Percentiles rank a stretch among this genome's conserved stretches.
Conservation (phyloP, 202 grass and related monocot genomes). For the Thinopyrum obtusiflorum region DNA sequence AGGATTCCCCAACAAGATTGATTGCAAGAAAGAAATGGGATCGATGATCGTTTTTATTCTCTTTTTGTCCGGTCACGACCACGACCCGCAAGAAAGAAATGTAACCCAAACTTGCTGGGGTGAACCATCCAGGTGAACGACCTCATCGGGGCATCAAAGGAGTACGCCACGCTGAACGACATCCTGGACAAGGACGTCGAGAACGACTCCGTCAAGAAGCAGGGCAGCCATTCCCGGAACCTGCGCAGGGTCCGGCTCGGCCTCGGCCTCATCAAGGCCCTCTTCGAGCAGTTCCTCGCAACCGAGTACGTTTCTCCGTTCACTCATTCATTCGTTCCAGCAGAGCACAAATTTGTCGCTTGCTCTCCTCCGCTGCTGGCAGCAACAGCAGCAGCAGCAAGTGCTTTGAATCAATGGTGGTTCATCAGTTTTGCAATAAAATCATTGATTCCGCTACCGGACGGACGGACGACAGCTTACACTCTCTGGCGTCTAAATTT, state of each 20-base stretch:
- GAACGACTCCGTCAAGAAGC: constrained; percentile 66
- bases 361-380: not conserved
- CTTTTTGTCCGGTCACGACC: not conserved
- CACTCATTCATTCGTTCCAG: not conserved
- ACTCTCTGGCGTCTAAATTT: constrained; percentile 17
- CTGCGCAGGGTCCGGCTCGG: constrained; percentile 88
- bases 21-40: constrained; percentile 20
- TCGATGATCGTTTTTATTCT: not conserved
- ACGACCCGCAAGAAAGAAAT: not conserved
- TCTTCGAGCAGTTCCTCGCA: constrained; percentile 78
- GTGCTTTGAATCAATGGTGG: not conserved
- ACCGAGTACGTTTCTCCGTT: constrained; percentile 48
- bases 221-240: constrained; percentile 96
- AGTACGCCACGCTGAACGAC: constrained; percentile 63
- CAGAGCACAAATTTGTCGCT: not conserved
- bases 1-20: constrained; percentile 5
- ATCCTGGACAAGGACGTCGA: constrained; percentile 85
- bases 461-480: not conserved
- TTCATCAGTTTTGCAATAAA: not conserved
- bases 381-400: not conserved
- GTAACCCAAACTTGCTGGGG: not conserved
- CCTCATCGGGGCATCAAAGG: constrained; percentile 71
- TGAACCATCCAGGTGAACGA: constrained; percentile 72
- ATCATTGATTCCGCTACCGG: not conserved
- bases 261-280: constrained; percentile 82